Conservation (phyloP, 2,329 filamentous ascomycete genomes). For the Nectriaceae sp. region DNA sequence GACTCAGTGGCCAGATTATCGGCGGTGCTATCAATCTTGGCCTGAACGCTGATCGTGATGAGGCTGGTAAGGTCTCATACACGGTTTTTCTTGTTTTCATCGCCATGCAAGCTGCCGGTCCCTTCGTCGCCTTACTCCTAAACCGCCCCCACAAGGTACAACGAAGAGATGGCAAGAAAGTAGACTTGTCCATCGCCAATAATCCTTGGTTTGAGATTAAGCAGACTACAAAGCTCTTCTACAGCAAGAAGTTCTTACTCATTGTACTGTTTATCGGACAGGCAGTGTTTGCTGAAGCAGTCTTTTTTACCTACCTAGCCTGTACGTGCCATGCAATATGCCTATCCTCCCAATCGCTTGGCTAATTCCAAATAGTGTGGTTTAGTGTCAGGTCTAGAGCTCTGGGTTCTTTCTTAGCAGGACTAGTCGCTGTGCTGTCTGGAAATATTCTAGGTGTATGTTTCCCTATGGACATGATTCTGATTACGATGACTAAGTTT, state of each 20-base stretch:
- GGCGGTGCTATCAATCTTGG: constrained; percentile 73
- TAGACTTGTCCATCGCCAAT: constrained; percentile 59
- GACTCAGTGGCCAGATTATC: constrained; percentile 65
- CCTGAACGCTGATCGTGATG: constrained; percentile 58
- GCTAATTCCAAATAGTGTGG: constrained; percentile 49
- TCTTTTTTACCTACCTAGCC: constrained; percentile 68
- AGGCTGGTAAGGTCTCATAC: constrained; percentile 68
- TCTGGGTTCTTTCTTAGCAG: constrained; percentile 70
- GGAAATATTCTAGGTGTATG: constrained; percentile 66
- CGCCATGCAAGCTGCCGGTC: constrained; percentile 65
- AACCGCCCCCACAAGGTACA: constrained; percentile 63
- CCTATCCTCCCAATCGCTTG: rapidly evolving
- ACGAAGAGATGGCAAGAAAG: constrained; percentile 63
- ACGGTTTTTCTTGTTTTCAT: constrained; percentile 72
- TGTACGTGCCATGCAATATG: constrained; percentile 21
- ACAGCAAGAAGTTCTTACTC: constrained; percentile 62
- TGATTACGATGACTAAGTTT: too few relatives aligned
- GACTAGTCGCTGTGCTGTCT: constrained; percentile 63
- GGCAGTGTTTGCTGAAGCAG: constrained; percentile 70
- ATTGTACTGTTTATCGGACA: constrained; percentile 70
- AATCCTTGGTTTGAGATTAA: constrained; percentile 61
- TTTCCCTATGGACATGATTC: too few relatives aligned
- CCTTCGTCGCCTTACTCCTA: constrained; percentile 64
- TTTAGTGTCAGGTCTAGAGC: constrained; percentile 70
- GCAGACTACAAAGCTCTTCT: constrained; percentile 58